Evolutionary conservation across 306 rosid genomes (phyloP).

Genomic region (Gillenia trifoliata): DNA sequence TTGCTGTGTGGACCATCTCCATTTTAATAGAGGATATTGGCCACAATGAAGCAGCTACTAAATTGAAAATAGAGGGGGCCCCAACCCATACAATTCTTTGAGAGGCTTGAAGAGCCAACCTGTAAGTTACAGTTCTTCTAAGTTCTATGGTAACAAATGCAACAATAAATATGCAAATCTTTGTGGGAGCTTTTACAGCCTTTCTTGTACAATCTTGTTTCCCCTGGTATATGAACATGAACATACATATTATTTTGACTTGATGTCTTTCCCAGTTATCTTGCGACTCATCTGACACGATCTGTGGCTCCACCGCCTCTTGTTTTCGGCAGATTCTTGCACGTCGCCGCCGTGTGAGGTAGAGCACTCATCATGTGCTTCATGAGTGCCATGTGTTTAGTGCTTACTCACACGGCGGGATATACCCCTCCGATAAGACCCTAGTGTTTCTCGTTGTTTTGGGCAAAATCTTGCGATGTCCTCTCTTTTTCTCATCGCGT

Average conservation of each 20-base stretch:
- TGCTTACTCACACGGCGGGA: too few species aligned
- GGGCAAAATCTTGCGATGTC: too few species aligned
- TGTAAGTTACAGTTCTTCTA: conserved; percentile 50
- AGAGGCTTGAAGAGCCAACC: conserved; percentile 62
- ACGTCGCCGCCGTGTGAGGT: background rate
- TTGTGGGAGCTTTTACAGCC: conserved; percentile 39
- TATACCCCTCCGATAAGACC: too few species aligned
- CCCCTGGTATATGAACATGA: conserved; percentile 5
- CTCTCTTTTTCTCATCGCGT: too few species aligned
- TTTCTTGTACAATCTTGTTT: conserved; percentile 26
- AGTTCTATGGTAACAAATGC: conserved; percentile 65
- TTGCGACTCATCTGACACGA: background rate
- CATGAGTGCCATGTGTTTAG: too few species aligned
- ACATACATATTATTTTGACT: conserved; percentile 1
- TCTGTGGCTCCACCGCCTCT: background rate
- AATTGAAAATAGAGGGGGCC: conserved; percentile 24
- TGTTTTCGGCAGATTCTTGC: background rate
- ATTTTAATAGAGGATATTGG: conserved; percentile 63
- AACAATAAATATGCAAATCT: conserved; percentile 39
- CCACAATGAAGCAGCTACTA: conserved; percentile 46
- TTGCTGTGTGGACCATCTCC: conserved; percentile 53
- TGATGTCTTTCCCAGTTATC: conserved; percentile 14
- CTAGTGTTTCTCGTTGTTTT: too few species aligned
- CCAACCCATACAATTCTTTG: conserved; percentile 47
- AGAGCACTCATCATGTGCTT: too few species aligned